phyloP scores from a whole-genome alignment of 805 yeast species.

The Hermanozyma aechmeae region DNA sequence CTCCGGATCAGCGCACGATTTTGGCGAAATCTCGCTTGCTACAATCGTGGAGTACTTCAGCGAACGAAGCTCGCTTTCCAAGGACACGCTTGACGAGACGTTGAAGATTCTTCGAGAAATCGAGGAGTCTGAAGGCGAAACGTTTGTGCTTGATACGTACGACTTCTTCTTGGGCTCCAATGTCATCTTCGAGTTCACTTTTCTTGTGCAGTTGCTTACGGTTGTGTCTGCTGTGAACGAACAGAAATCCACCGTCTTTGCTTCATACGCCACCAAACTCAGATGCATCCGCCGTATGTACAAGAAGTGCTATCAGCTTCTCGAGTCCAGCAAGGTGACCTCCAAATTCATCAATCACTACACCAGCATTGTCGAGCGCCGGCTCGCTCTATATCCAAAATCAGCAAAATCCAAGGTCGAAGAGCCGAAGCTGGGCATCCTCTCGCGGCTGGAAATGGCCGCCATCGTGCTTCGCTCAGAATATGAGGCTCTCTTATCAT shows the following conservation, averaged over 20 bases:
- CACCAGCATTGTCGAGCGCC: constrained; percentile 18
- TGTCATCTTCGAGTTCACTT: constrained; percentile 46
- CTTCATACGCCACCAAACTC: constrained; percentile 12
- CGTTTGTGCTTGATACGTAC: constrained; percentile 43
- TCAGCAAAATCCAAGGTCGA: no score
- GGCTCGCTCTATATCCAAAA: constrained; percentile 42
- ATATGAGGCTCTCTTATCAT: constrained; percentile 35
- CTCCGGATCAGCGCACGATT: constrained; percentile 64
- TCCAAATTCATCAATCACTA: constrained; percentile 19
- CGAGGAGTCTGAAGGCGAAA: constrained; percentile 32
- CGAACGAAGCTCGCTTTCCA: constrained; percentile 9
- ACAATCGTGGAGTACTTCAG: constrained; percentile 30
- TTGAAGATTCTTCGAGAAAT: constrained; percentile 18
- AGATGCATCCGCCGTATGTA: constrained; percentile 38
- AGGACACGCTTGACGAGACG: constrained; percentile 24
- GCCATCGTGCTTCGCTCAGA: constrained; percentile 49
- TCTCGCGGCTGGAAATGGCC: constrained; percentile 37
- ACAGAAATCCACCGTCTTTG: constrained; percentile 14
- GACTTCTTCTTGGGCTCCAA: constrained; percentile 55
- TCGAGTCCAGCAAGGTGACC: constrained; percentile 45
- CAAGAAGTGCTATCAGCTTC: constrained; percentile 52
- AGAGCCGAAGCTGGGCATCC: no score
- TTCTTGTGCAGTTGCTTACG: constrained; percentile 45
- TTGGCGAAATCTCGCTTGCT: constrained; percentile 59
- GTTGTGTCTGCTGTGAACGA: constrained; percentile 18